Conservation (phyloP, 1,139 yeast species). For the Taphrina populina region DNA sequence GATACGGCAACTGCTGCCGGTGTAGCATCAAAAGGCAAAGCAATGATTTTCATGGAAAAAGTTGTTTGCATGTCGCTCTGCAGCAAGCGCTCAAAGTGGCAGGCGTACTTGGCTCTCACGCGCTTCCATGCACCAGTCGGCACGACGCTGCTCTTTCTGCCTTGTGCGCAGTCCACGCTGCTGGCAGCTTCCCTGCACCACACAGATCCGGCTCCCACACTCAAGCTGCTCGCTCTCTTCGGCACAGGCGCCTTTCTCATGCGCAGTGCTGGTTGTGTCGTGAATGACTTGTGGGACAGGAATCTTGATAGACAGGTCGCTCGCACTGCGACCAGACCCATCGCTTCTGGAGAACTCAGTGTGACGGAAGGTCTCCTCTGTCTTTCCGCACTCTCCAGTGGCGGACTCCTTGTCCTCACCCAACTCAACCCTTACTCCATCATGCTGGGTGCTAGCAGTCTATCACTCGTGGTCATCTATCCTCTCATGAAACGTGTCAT, state of each 20-base stretch:
- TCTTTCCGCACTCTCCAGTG: slow-evolving; percentile 68
- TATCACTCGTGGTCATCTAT: slow-evolving; percentile 78
- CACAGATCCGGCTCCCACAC: slow-evolving; percentile 67
- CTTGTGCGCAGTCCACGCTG: slow-evolving; percentile 76
- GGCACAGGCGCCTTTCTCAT: slow-evolving; percentile 81
- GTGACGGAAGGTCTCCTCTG: slow-evolving; percentile 71
- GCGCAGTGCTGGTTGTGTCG: slow-evolving; percentile 98
- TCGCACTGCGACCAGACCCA: slow-evolving; percentile 83
- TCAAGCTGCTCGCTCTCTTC: slow-evolving; percentile 55
- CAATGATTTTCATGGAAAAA: no score
- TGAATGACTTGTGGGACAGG: slow-evolving; percentile 84
- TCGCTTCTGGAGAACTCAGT: slow-evolving; percentile 80
- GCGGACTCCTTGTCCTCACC: slow-evolving; percentile 72
- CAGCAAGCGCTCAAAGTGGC: slow-evolving; percentile 15
- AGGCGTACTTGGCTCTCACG: slow-evolving; percentile 51
- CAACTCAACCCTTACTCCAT: slow-evolving; percentile 74
- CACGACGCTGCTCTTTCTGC: slow-evolving; percentile 74
- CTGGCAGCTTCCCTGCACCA: slow-evolving; percentile 77
- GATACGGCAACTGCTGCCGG: no score
- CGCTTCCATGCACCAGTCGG: slow-evolving; percentile 94
- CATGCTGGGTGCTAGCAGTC: slow-evolving; percentile 73
- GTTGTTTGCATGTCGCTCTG: no score
- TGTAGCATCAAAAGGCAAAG: no score
- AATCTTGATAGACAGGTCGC: slow-evolving; percentile 80
- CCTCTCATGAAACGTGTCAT: slow-evolving; percentile 93